A percentile compares a stretch with the other conserved stretches of the same genome.
These are phyloP conservation scores for Sedum album DNA, from an alignment of 164 flowering plant species.

Conservation along the genomic window DNA sequence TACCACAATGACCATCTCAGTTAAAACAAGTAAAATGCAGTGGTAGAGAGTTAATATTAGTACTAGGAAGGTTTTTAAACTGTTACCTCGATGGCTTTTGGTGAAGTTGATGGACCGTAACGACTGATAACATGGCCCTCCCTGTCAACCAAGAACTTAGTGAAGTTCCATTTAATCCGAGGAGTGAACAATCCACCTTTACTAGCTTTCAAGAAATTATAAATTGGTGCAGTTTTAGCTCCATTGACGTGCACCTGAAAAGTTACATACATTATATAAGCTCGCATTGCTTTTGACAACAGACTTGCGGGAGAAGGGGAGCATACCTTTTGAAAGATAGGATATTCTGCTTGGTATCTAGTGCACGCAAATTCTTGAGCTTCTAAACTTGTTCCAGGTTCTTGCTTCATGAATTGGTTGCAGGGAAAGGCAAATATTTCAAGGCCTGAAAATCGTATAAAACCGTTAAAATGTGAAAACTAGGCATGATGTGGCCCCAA, in stretches of 20 bases:
- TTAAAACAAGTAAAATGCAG: neutral
- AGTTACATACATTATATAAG: neutral
- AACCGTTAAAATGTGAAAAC: neutral
- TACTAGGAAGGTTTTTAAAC: neutral
- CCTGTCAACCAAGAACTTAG: conserved; percentile 69
- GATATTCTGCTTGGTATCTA: conserved; percentile 81
- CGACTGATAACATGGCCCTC: conserved; percentile 59
- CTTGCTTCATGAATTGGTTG: conserved; percentile 84
- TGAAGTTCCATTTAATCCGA: conserved; percentile 84
- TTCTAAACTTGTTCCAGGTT: conserved; percentile 61
- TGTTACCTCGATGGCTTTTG: conserved; percentile 56
- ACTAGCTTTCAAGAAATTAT: conserved; percentile 57
- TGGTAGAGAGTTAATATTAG: neutral
- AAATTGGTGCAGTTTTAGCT: conserved; percentile 60
- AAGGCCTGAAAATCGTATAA: conserved; percentile 37
- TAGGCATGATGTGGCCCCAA: neutral
- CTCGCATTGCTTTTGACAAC: neutral
- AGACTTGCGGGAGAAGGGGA: neutral
- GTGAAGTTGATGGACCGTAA: conserved; percentile 44
- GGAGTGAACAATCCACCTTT: conserved; percentile 39
- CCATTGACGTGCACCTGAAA: conserved; percentile 74
- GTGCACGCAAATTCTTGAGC: conserved; percentile 74
- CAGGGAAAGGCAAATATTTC: conserved; percentile 96
- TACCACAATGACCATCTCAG: neutral
- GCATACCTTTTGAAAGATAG: conserved; percentile 75